Conservation (phyloP, 495 filamentous ascomycete species). For the Podospora bellae-mahoneyi region DNA sequence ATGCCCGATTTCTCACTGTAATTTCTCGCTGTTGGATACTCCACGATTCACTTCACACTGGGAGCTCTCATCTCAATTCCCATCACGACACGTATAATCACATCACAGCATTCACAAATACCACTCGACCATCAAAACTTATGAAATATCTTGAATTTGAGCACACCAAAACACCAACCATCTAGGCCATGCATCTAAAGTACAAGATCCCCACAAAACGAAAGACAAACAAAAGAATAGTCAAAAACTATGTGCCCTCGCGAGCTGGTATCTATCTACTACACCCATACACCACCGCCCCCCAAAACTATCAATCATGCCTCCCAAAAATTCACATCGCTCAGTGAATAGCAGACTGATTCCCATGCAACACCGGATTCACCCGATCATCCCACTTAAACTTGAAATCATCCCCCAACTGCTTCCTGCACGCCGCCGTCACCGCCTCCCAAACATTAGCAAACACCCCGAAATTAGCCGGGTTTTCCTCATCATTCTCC, state of each 20-base stretch:
- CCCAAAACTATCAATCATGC: not conserved
- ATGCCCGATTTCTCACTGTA: too few relatives aligned
- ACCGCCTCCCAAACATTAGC: constrained; percentile 80
- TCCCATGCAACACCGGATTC: constrained; percentile 62
- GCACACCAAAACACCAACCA: not conserved
- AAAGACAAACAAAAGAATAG: not conserved
- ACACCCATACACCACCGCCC: not conserved
- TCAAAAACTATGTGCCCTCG: not conserved
- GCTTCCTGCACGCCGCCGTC: constrained; percentile 89
- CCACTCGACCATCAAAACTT: not conserved
- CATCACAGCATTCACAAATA: not conserved
- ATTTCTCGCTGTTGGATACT: too few relatives aligned
- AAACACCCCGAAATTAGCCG: constrained; percentile 89
- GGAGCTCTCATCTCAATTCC: too few relatives aligned
- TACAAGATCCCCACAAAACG: not conserved
- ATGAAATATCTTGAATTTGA: not conserved
- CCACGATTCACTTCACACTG: too few relatives aligned
- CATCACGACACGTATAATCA: too few relatives aligned
- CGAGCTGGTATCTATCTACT: not conserved
- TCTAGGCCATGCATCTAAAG: not conserved
- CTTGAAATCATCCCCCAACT: constrained; percentile 61
- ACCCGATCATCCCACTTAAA: constrained; percentile 49
- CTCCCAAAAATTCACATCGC: not conserved
- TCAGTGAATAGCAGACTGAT: constrained; percentile 40
- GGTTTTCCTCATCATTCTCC: constrained; percentile 88